Evolutionary conservation across 179 eudicot species (phyloP).

Genomic region (Vitellaria paradoxa): DNA sequence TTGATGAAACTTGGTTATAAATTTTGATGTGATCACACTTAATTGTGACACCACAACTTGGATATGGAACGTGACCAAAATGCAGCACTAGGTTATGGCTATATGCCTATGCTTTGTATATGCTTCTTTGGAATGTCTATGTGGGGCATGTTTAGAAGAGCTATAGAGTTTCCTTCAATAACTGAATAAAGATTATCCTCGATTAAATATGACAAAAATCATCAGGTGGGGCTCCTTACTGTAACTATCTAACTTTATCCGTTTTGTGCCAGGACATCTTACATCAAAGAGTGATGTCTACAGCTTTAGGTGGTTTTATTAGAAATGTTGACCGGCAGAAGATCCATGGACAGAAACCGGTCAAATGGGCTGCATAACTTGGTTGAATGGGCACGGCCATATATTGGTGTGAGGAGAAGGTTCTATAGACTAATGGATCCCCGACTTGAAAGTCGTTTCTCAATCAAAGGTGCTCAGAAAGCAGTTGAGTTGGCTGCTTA

Average conservation of each 20-base stretch:
- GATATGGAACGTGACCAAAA: background rate
- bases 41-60: background rate
- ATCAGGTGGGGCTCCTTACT: background rate
- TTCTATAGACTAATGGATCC: conserved; percentile 38
- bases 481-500: conserved; percentile 27
- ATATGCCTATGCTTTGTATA: too few species aligned
- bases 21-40: background rate
- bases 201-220: too few species aligned
- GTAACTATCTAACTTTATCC: background rate
- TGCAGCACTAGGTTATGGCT: background rate
- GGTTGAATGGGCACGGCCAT: conserved; percentile 39
- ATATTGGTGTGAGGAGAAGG: conserved; percentile 26
- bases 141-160: background rate
- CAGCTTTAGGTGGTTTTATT: conserved; percentile 44
- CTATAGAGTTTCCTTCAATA: too few species aligned
- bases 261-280: conserved; percentile 34
- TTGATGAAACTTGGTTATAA: background rate
- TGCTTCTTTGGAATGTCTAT: background rate
- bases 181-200: too few species aligned
- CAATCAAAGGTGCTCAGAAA: conserved; percentile 32
- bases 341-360: conserved; percentile 34
- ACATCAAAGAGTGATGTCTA: conserved; percentile 47
- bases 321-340: conserved; percentile 39
- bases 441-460: conserved; percentile 41
- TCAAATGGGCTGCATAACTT: conserved; percentile 34